A percentile compares a stretch with the other conserved stretches of the same genome.
Conservation (phyloP, 2,329 filamentous ascomycete genomes). For the Monilinia laxa region DNA sequence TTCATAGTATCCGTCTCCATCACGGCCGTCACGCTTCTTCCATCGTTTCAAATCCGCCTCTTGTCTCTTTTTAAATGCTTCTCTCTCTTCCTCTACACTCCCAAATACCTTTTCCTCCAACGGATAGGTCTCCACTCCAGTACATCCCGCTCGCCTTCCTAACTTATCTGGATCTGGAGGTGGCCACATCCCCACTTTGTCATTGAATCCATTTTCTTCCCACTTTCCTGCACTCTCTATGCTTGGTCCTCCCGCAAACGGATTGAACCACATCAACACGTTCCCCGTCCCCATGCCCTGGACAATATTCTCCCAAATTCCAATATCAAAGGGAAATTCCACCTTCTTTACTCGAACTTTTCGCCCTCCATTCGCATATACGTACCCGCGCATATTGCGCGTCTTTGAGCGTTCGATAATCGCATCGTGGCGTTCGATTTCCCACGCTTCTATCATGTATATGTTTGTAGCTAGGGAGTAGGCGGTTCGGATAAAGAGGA, state of each 20-base stretch:
- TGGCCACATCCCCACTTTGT: constrained; percentile 59
- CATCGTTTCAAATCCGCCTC: constrained; percentile 49
- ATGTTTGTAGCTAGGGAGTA: constrained; percentile 65
- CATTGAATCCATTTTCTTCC: constrained; percentile 78
- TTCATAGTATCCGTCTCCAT: constrained; percentile 26
- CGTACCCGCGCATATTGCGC: constrained; percentile 43
- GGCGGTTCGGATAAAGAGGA: constrained; percentile 64
- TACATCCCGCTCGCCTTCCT: constrained; percentile 32
- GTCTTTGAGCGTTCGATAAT: constrained; percentile 80
- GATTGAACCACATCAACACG: constrained; percentile 66
- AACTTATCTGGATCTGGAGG: constrained; percentile 62
- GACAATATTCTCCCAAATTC: constrained; percentile 69
- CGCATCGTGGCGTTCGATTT: constrained; percentile 63
- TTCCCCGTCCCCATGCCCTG: constrained; percentile 74
- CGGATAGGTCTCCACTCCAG: constrained; percentile 16
- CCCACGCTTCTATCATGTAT: constrained; percentile 82
- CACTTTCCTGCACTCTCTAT: constrained; percentile 49
- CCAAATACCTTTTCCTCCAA: constrained; percentile 29
- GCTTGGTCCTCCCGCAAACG: constrained; percentile 56
- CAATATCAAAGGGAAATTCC: constrained; percentile 81
- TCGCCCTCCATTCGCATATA: constrained; percentile 48
- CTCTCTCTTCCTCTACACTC: constrained; percentile 43
- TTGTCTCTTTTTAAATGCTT: constrained; percentile 52
- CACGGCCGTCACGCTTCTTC: constrained; percentile 22
- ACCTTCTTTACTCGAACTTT: constrained; percentile 58